A percentile compares a stretch with the other conserved stretches of the same genome.
These are phyloP conservation scores for Penicillium sp. DNA, from an alignment of 2,329 filamentous ascomycete genomes.

Conservation along the genomic window DNA sequence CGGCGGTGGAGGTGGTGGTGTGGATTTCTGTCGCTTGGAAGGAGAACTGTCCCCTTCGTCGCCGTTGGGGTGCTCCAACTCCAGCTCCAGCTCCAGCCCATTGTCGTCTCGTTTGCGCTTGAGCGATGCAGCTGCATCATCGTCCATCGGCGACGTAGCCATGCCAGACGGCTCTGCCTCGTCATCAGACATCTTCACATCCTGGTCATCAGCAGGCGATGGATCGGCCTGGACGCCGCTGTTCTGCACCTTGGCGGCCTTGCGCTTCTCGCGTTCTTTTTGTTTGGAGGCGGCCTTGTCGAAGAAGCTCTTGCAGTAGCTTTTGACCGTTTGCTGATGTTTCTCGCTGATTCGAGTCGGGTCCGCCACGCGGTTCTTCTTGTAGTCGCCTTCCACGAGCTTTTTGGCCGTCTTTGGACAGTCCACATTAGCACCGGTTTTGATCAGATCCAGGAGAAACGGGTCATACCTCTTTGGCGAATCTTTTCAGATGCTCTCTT, in stretches of 20 bases:
- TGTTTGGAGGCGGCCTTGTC: conserved; percentile 81
- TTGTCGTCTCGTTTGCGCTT: conserved; percentile 21
- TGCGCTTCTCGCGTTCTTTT: conserved; percentile 64
- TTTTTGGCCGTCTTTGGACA: conserved; percentile 67
- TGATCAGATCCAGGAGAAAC: background rate
- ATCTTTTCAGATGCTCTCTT: conserved; percentile 68
- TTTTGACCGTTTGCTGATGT: conserved; percentile 77
- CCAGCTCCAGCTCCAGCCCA: conserved; percentile 4
- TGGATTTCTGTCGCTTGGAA: conserved; percentile 55
- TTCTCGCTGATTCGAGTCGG: conserved; percentile 74
- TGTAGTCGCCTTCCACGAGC: conserved; percentile 86
- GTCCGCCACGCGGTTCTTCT: conserved; percentile 79
- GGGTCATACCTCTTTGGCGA: conserved; percentile 58
- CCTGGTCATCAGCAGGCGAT: conserved; percentile 21
- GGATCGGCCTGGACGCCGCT: conserved; percentile 26
- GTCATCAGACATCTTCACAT: conserved; percentile 45
- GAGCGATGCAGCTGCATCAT: conserved; percentile 33
- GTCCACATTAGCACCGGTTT: background rate
- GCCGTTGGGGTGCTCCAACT: too few species aligned
- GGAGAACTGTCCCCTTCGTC: conserved; percentile 43
- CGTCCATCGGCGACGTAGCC: conserved; percentile 48
- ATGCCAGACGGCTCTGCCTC: conserved; percentile 26
- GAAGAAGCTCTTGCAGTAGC: conserved; percentile 79
- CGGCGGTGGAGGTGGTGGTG: conserved; percentile 37
- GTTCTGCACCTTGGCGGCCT: conserved; percentile 47